These are phyloP conservation scores for Wickerhamomyces bisporus DNA, from an alignment of 805 yeast species.

Conservation along the genomic window DNA sequence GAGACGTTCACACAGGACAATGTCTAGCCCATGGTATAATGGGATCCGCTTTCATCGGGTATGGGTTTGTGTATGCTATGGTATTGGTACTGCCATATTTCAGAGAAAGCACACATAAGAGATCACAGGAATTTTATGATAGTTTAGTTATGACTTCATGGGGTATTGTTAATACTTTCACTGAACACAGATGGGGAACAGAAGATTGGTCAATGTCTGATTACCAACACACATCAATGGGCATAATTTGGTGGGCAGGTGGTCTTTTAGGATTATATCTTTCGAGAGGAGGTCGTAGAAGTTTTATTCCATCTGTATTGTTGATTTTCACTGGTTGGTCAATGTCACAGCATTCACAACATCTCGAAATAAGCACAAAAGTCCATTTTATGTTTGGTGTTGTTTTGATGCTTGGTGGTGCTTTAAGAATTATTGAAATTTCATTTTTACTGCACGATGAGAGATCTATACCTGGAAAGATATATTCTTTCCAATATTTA, in stretches of 20 bases:
- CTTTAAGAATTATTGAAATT: slow-evolving; percentile 71
- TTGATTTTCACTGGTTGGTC: slow-evolving; percentile 90
- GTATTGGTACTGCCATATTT: slow-evolving; percentile 76
- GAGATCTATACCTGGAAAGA: slow-evolving; percentile 37
- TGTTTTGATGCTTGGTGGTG: slow-evolving; percentile 74
- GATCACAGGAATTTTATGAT: slow-evolving; percentile 83
- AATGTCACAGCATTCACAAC: slow-evolving; percentile 87
- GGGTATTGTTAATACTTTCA: slow-evolving; percentile 93
- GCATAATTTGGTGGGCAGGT: slow-evolving; percentile 94
- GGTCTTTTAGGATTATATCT: slow-evolving; percentile 81
- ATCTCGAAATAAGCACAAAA: slow-evolving; percentile 70
- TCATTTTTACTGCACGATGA: slow-evolving; percentile 68
- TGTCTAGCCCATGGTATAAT: slow-evolving; percentile 96
- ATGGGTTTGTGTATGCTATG: slow-evolving; percentile 66
- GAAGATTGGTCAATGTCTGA: slow-evolving; percentile 91
- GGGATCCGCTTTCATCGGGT: slow-evolving; percentile 84
- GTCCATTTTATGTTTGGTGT: slow-evolving; percentile 86
- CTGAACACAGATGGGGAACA: slow-evolving; percentile 92
- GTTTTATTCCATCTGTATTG: slow-evolving; percentile 76
- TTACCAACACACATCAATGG: slow-evolving; percentile 94
- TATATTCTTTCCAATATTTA: slow-evolving; percentile 75
- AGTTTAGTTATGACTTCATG: slow-evolving; percentile 74
- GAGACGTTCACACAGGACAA: slow-evolving; percentile 81
- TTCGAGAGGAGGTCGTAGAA: slow-evolving; percentile 61
- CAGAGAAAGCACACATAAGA: slow-evolving; percentile 42